Percentiles rank a stretch among this genome's conserved stretches.
These are phyloP conservation scores for Stemphylium beticola DNA, from an alignment of 2,329 filamentous ascomycete genomes.

Conservation along the genomic window DNA sequence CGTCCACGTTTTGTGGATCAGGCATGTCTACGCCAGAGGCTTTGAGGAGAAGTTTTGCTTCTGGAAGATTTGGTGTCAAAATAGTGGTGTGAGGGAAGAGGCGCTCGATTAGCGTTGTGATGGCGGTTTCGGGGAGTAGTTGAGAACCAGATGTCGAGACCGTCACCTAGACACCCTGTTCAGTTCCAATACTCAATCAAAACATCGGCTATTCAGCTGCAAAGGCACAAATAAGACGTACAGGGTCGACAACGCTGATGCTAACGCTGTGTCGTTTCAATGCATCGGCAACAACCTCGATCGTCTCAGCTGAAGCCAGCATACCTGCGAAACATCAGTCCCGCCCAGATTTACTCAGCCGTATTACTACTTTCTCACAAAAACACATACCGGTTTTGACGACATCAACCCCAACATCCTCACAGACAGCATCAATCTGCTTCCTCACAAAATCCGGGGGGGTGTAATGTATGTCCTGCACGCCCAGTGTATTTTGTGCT, in stretches of 20 bases:
- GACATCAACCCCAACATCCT: conserved; percentile 86
- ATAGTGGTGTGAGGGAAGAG: conserved; percentile 72
- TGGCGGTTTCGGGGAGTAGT: conserved; percentile 70
- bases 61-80: conserved; percentile 79
- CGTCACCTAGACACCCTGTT: conserved; percentile 71
- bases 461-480: conserved; percentile 78
- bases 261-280: conserved; percentile 64
- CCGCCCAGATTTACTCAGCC: neutral
- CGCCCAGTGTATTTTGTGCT: conserved; percentile 90
- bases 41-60: conserved; percentile 70
- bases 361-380: neutral
- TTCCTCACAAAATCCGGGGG: conserved; percentile 80
- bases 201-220: neutral
- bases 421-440: conserved; percentile 83
- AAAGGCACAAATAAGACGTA: conserved; percentile 50
- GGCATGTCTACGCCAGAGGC: conserved; percentile 54
- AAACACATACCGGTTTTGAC: conserved; percentile 78
- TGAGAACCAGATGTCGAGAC: conserved; percentile 79
- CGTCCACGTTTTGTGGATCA: conserved; percentile 64
- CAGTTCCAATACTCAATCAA: neutral
- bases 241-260: conserved; percentile 75
- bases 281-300: conserved; percentile 70
- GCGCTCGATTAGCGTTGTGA: conserved; percentile 63
- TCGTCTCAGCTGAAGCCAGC: conserved; percentile 75
- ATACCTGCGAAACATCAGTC: conserved; percentile 65